These are phyloP conservation scores for Lactarius vividus DNA, from an alignment of 768 basidiomycete species.

Conservation along the genomic window DNA sequence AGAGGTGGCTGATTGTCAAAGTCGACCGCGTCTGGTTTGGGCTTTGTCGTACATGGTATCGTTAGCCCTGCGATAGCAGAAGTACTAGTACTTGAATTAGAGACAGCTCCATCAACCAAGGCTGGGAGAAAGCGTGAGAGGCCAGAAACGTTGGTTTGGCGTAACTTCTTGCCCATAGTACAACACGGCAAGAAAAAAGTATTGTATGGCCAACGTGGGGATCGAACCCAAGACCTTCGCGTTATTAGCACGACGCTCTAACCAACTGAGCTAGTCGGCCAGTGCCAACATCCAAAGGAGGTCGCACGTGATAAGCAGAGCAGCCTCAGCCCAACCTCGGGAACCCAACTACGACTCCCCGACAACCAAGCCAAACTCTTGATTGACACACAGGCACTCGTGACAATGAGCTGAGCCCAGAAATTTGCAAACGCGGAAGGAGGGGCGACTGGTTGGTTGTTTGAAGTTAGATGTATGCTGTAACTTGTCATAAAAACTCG, in stretches of 20 bases:
- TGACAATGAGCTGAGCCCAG: neutral
- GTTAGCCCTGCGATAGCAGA: neutral
- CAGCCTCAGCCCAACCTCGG: neutral
- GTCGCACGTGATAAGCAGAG: no score
- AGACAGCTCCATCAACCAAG: neutral
- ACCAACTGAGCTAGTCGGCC: slow-evolving; percentile 68
- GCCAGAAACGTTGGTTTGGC: slow-evolving; percentile 21
- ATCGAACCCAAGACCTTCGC: slow-evolving; percentile 33
- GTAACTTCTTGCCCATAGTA: slow-evolving; percentile 21
- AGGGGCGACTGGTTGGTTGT: neutral
- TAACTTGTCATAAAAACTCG: neutral
- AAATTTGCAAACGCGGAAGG: neutral
- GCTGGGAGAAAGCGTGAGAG: slow-evolving; percentile 14
- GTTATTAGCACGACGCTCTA: slow-evolving; percentile 88
- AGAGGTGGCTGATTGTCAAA: neutral
- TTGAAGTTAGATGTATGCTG: neutral
- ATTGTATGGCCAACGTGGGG: slow-evolving; percentile 29
- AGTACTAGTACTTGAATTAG: neutral
- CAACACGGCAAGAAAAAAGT: neutral
- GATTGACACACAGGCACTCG: neutral
- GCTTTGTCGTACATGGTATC: neutral
- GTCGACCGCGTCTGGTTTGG: neutral
- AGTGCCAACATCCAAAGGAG: neutral
- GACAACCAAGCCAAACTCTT: neutral
- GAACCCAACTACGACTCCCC: neutral